Base-by-base conservation (phyloP, 108 stramenopile genomes). In the Nitzschia inconspicua region DNA sequence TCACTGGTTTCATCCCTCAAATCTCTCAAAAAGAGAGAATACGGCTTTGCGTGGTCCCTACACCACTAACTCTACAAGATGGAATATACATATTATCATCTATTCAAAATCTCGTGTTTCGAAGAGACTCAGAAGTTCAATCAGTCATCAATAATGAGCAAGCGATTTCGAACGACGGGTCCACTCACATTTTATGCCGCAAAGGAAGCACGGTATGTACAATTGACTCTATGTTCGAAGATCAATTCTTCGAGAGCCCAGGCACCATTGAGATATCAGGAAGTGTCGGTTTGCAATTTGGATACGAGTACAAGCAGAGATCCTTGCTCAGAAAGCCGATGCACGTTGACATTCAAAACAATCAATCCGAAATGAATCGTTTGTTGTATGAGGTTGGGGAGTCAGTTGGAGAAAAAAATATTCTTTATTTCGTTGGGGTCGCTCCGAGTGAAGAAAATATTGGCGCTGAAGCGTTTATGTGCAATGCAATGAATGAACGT, bases 401-500 rank as follows among this genome's bases (percentile, higher is more conserved):
- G 19, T 10, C 35, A 22, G 4, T 61, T 3, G 34, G 46, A 11
- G 14, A 35, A 34, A 47, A 35, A 23, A 7, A 31, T 4, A 28
- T 49, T 14, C 47, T 11, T 22, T 19, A 36, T 4, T 13, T 35
- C 19, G 25, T 61, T 5, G 29, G 24, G 32, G 34, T 61, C 32
- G 19, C 26, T 32, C 47, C 47, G 26, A 47, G 6, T 18, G 4
- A 27, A 22, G 31, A 48, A 11, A 22, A 19, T 3, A 48, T 36
- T 61, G 29, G 32, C 10, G 60, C 60, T 11, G 60, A 61, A 61
- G 60, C 60, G 3, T 61, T 61, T 36, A 46, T 19, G 14, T 61
- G 60, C 20, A 30, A 61, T 44, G 32, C 19, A 23, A 22, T 36
- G 4, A 61, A 61, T 30, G 60, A 61, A 8, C 4, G 2, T 2